Base-by-base conservation (phyloP, 2,329 filamentous ascomycete species). In the Aspergillus latus region DNA sequence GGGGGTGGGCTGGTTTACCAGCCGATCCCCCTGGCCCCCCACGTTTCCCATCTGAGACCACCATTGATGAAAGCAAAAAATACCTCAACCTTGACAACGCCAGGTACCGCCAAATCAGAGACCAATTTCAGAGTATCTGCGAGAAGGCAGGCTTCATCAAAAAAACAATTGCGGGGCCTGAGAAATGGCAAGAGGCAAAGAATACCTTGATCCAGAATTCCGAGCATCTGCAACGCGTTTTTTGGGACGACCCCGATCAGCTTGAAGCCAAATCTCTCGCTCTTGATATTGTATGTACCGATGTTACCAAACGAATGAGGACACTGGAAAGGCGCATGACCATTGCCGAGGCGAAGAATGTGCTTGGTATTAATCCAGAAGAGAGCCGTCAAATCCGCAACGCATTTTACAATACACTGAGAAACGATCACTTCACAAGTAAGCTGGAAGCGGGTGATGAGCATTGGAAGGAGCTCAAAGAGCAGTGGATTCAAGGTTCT, bases 41-140 rank as follows among this genome's bases (percentile, higher is more conserved):
- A 11, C 84, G 90, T 21, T 94, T 91, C 61, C 88, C 88, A 1
- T 93, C 89, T 0, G 90, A 94, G 71, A 92, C 88, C 11, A 92
- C 89, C 0, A 83, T 94, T 57, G 87, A 90, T 62, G 88, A 93
- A 72, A 87, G 88, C 66, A 90, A 91, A 67, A 80, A 80, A 10
- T 88, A 86, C 57, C 77, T 95, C 29, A 78, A 76, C 37, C 77
- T 95, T 34, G 83, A 88, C 65, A 83, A 81, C 48, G 72, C 78
- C 1, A 75, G 82, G 42, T 94, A 94, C 69, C 80, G 80, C 34
- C 74, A 83, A 57, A 72, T 90, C n/a, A 83, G 90, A 30, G 79
- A 85, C 48, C 81, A 83, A 29, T 94, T 92, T 62, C 82, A 87
- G 63, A 75, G 74, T 8, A 89, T 94, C 10, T 93, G 90, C 66